Base-by-base conservation (phyloP, 371 early-diverging fungal species). In the Saksenaea oblongispora region DNA sequence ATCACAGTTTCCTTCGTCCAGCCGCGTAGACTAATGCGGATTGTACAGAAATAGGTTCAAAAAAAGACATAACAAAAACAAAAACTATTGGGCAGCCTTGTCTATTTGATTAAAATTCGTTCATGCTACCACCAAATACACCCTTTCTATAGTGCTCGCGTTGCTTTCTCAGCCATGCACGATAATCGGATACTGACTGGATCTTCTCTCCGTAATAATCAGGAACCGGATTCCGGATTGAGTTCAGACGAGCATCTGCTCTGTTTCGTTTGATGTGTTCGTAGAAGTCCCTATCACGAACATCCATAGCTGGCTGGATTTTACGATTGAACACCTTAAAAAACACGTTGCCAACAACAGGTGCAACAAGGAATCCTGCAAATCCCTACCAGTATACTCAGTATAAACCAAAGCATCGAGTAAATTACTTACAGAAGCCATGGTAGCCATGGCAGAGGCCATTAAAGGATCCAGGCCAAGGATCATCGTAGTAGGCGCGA, bases 121-220 rank as follows among this genome's bases (percentile, higher is more conserved):
- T 71, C 24, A 66, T 70, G 58, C 64, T 67, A 37, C 82, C 82
- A 62, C 83, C 83, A 66, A 91, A 91, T 4, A 84, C 84, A 24
- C 89, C 86, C 78, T 92, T 92, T 65, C 87, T 82, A 62, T 87
- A 84, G 74, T 88, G 90, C 62, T 90, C 90, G 55, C 94, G 78
- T 80, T 96, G 97, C 71, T 92, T 94, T 72, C 91, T 84, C 59
- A 96, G 79, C 97, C 97, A 97, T 39, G 78, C 71, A 42, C 95
- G 87, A 74, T 97, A 97, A 37, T 86, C 94, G 24, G 72, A 63
- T 34, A 95, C 87, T 18, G 91, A 91, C 59, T 87, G 83, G 73
- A 97, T 91, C 76, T 93, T 93, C 70, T 97, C 97, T 39, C 95
- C 97, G 69, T 96, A 95, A 66, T 89, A 96, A 71, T 97, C 96